A percentile compares a stretch with the other conserved stretches of the same genome.
phyloP scores from a whole-genome alignment of 345 rosid species.

The Camelina laxa region DNA sequence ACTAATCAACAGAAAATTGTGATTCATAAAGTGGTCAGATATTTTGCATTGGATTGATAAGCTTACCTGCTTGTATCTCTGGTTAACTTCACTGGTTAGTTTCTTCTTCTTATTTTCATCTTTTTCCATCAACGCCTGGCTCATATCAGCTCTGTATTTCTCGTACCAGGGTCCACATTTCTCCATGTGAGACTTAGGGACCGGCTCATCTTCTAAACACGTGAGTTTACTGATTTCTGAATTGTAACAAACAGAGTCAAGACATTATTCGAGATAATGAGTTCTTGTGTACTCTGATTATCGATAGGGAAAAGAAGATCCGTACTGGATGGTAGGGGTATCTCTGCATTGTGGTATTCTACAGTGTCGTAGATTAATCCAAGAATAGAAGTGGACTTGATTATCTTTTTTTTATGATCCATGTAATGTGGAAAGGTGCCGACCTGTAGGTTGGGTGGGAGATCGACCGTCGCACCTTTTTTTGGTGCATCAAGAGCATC shows the following conservation, averaged over 20 bases:
- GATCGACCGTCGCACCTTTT: constrained; percentile 55
- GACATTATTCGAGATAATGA: background rate
- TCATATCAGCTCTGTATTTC: constrained; percentile 61
- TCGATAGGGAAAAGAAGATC: background rate
- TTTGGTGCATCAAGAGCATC: constrained; percentile 88
- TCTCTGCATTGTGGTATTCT: constrained; percentile 34
- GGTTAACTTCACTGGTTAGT: constrained; percentile 47
- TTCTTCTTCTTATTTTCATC: background rate
- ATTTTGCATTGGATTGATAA: background rate
- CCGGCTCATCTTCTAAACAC: constrained; percentile 45
- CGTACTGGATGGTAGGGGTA: constrained; percentile 45
- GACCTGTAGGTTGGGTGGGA: constrained; percentile 52
- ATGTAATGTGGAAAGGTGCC: constrained; percentile 64
- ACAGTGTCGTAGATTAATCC: constrained; percentile 66
- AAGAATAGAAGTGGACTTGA: constrained; percentile 62
- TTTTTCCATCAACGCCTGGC: constrained; percentile 3
- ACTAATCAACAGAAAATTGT: background rate
- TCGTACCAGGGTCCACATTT: constrained; percentile 47
- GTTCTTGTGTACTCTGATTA: constrained; percentile 13
- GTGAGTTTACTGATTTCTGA: constrained; percentile 62
- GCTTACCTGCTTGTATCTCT: constrained; percentile 62
- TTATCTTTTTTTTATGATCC: constrained; percentile 45
- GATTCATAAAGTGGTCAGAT: background rate
- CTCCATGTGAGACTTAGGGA: constrained; percentile 16
- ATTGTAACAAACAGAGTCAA: constrained; percentile 1